These are phyloP conservation scores for Fusarium veterinarium DNA, from an alignment of 2,329 filamentous ascomycete genomes.

Conservation along the genomic window DNA sequence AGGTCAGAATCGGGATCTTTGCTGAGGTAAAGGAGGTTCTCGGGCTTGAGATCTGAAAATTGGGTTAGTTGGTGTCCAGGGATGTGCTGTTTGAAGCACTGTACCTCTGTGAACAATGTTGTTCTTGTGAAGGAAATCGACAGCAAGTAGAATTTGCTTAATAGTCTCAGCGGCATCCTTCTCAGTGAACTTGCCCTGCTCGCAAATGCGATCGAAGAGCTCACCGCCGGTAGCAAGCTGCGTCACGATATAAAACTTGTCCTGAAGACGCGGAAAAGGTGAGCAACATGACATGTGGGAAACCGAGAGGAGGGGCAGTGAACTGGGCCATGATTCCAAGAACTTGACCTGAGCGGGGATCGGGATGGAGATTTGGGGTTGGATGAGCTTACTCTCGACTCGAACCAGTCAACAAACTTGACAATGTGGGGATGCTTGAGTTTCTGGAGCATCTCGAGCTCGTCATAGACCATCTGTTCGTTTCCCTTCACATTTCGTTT, in stretches of 20 bases:
- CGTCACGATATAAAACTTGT: constrained; percentile 99
- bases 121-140: constrained; percentile 93
- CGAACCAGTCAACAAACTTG: constrained; percentile 98
- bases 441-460: constrained; percentile 91
- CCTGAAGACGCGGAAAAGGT: constrained; percentile 61
- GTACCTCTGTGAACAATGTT: constrained; percentile 95
- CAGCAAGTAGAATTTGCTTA: constrained; percentile 90
- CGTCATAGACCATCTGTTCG: constrained; percentile 98
- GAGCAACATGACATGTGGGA: constrained; percentile 10
- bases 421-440: constrained; percentile 96
- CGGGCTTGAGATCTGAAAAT: constrained; percentile 87
- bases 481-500: constrained; percentile 99
- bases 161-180: constrained; percentile 98
- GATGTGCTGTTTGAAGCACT: constrained; percentile 14
- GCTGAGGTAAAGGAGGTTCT: constrained; percentile 95
- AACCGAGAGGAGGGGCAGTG: constrained; percentile 1
- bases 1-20: constrained; percentile 81
- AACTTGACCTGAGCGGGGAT: neutral
- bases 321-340: constrained; percentile 1
- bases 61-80: constrained; percentile 7
- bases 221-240: constrained; percentile 96
- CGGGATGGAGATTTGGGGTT: neutral
- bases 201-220: constrained; percentile 97
- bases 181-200: constrained; percentile 97
- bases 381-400: constrained; percentile 79